phyloP scores from a whole-genome alignment of 768 basidiomycete genomes.

The Chalciporus piperatus region DNA sequence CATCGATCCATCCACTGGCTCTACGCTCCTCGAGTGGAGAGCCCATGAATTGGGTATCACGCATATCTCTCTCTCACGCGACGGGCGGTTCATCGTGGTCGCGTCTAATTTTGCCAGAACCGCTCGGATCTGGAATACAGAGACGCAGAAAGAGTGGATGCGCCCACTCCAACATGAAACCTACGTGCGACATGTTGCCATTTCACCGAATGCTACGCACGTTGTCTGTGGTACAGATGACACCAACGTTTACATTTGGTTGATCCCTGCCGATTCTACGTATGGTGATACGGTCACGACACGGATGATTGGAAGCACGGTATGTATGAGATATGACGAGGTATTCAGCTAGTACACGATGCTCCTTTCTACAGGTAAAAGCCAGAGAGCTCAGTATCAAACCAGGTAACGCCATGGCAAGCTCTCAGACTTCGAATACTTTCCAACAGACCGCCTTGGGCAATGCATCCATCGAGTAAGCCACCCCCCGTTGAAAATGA shows the following conservation, averaged over 20 bases:
- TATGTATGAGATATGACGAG: not conserved
- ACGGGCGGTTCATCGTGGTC: constrained; percentile 9
- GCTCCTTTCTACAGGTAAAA: not conserved
- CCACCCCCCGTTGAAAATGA: not conserved
- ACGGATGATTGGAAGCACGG: not conserved
- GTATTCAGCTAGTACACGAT: not conserved
- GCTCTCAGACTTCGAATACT: not conserved
- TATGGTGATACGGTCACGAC: not conserved
- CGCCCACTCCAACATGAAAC: not conserved
- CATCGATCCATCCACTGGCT: constrained; percentile 3
- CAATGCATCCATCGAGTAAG: not conserved
- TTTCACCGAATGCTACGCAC: constrained; percentile 2
- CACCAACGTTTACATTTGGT: constrained; percentile 1
- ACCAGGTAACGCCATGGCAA: not conserved
- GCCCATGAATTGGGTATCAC: constrained; percentile 7
- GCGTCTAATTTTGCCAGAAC: constrained; percentile 12
- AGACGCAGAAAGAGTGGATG: not conserved
- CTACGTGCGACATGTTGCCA: not conserved
- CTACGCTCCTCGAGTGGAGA: constrained; percentile 1
- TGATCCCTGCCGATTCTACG: not conserved
- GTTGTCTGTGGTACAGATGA: constrained; percentile 4
- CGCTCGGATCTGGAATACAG: constrained; percentile 12
- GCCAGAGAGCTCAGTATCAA: not conserved
- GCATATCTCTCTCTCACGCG: constrained; percentile 7
- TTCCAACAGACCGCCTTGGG: not conserved